These are phyloP conservation scores for Penicillium tannophilum DNA, from an alignment of 495 filamentous ascomycete genomes.

Conservation along the genomic window DNA sequence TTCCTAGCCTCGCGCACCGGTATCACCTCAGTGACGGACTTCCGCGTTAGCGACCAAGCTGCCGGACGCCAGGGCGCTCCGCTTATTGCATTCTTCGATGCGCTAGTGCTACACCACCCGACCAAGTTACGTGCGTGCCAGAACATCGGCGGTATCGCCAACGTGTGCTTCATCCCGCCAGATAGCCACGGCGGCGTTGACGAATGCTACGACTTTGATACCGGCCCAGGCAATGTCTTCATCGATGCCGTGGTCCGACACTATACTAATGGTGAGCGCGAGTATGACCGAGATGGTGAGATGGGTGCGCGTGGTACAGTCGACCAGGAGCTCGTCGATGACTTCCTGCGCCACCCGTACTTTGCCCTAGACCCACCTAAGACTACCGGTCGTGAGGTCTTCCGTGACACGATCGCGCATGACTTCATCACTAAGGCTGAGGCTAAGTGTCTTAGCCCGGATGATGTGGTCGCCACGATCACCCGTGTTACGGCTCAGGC, in stretches of 20 bases:
- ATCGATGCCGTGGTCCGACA: slow-evolving; percentile 43
- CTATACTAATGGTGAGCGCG: slow-evolving; percentile 34
- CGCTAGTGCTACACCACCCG: slow-evolving; percentile 56
- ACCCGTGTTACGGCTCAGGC: slow-evolving; percentile 59
- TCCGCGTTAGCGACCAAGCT: slow-evolving; percentile 48
- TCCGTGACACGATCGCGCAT: slow-evolving; percentile 54
- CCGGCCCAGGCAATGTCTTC: slow-evolving; percentile 44
- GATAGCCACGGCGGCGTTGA: slow-evolving; percentile 50
- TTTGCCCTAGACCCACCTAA: slow-evolving; percentile 54
- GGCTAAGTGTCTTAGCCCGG: slow-evolving; percentile 41
- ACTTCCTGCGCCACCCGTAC: slow-evolving; percentile 52
- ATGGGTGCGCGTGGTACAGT: slow-evolving; percentile 55
- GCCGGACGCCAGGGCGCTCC: slow-evolving; percentile 49
- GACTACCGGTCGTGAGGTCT: slow-evolving; percentile 61
- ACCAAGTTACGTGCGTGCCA: slow-evolving; percentile 58
- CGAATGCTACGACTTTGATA: slow-evolving; percentile 56
- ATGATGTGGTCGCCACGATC: slow-evolving; percentile 57
- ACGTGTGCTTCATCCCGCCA: slow-evolving; percentile 61
- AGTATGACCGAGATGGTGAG: slow-evolving; percentile 49
- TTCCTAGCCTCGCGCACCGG: slow-evolving; percentile 46
- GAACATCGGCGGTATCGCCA: slow-evolving; percentile 63
- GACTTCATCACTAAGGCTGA: slow-evolving; percentile 50
- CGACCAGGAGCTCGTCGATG: slow-evolving; percentile 54
- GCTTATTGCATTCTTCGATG: slow-evolving; percentile 51
- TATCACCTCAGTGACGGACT: slow-evolving; percentile 49